Percentiles rank a stretch among this genome's conserved stretches.
phyloP scores from a whole-genome alignment of 2,329 filamentous ascomycete species.

The Tolypocladium ophioglossoides region DNA sequence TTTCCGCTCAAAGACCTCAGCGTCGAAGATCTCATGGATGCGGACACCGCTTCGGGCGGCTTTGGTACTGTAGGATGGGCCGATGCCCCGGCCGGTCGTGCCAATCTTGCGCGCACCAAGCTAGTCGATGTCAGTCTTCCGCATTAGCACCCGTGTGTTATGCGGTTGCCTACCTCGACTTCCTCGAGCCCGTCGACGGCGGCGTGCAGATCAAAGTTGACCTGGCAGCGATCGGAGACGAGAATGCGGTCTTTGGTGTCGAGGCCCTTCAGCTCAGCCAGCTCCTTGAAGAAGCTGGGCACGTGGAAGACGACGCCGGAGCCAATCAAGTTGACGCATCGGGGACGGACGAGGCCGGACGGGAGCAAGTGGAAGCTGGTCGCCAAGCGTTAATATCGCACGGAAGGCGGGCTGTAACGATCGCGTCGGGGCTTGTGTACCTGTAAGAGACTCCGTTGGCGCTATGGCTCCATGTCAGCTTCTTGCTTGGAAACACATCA shows the following conservation, averaged over 20 bases:
- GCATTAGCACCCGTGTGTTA: not conserved
- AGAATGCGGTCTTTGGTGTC: conserved; percentile 37
- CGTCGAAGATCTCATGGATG: conserved; percentile 58
- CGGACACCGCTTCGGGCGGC: conserved; percentile 51
- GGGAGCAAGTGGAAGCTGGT: conserved; percentile 51
- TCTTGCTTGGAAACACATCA: not conserved
- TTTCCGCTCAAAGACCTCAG: conserved; percentile 54
- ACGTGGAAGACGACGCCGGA: conserved; percentile 57
- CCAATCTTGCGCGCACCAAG: conserved; percentile 17
- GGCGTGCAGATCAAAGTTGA: conserved; percentile 55
- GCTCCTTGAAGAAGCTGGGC: conserved; percentile 30
- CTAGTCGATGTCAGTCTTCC: not conserved
- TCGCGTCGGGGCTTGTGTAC: conserved; percentile 11
- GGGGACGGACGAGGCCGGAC: conserved; percentile 61
- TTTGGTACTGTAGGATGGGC: conserved; percentile 9
- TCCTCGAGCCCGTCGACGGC: conserved; percentile 62
- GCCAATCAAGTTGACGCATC: conserved; percentile 62
- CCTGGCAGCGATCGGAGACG: conserved; percentile 52
- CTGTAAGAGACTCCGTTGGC: conserved; percentile 25
- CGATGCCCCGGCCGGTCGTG: conserved; percentile 23
- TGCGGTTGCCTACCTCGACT: conserved; percentile 29
- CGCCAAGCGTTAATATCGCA: conserved; percentile 3
- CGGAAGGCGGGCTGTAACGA: conserved; percentile 1
- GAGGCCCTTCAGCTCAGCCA: conserved; percentile 21
- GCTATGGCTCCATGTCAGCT: conserved; percentile 1